Base-by-base conservation (phyloP, 2,329 filamentous ascomycete genomes). In the Herpotrichia juniperi region DNA sequence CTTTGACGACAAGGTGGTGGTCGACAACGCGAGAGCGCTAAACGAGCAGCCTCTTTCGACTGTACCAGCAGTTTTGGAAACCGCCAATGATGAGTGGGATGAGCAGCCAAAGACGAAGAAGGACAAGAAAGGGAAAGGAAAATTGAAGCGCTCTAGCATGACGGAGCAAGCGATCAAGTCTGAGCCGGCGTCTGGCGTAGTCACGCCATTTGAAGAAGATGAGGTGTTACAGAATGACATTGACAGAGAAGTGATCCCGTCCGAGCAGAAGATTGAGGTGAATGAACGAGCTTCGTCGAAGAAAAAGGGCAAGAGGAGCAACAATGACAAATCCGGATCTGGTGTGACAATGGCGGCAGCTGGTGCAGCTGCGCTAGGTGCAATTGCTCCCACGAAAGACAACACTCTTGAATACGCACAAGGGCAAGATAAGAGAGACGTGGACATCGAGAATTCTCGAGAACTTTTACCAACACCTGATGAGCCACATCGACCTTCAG, bases 251-350 rank as follows among this genome's bases (percentile, higher is more conserved):
- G 43, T 55, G 50, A 42, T 53, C 37, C 40, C 59, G 55, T 9
- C 54, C 42, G 53, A 65, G 53, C 28, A 65, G 59, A 8, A 21
- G n/a, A 17, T 45, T n/a, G 48, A 57, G 21, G 3, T 12, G 42
- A 55, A 57, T 19, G 57, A 57, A 6, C 52, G 50, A 51, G 35
- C 37, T 46, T 53, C 35, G 5, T 50, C 68, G 51, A 79, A 75
- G 57, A 74, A 74, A 52, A 74, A 74, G 54, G 64, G 65, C 9
- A 79, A 79, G 66, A 80, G 78, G 54, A 67, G 66, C 37, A 67
- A 68, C 49, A 68, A 66, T 40, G 63, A 50, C 19, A 61, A 48
- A 26, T 10, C 48, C 10, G 51, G 37, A 21, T 44, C 35, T 24
- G 45, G 34, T 10, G 44, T 46, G 21, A 24, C 48, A 21, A 35